phyloP scores from a whole-genome alignment of 2,329 filamentous ascomycete genomes.

The Phaeoacremonium minimum region DNA sequence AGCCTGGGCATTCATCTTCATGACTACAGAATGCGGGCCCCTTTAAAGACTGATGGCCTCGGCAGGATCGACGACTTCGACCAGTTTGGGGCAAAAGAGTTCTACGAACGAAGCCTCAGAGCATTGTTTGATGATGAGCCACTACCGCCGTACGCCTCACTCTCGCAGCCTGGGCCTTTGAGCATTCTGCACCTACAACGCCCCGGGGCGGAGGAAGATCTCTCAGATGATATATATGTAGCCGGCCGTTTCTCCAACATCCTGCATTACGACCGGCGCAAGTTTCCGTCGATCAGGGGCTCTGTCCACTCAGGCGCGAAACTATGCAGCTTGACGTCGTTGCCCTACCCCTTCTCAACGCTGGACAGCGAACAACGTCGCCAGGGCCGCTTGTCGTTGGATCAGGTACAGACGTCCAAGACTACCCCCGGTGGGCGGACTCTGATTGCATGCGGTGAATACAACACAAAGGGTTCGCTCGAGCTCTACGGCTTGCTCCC shows the following conservation, averaged over 20 bases:
- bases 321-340: slow-evolving; percentile 66
- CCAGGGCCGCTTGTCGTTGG: slow-evolving; percentile 48
- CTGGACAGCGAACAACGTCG: slow-evolving; percentile 56
- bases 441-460: slow-evolving; percentile 80
- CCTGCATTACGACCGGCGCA: slow-evolving; percentile 82
- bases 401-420: slow-evolving; percentile 51
- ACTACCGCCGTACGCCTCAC: slow-evolving; percentile 59
- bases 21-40: slow-evolving; percentile 57
- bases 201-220: slow-evolving; percentile 43
- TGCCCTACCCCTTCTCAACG: slow-evolving; percentile 65
- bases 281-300: slow-evolving; percentile 71
- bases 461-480: slow-evolving; percentile 85
- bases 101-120: slow-evolving; percentile 22
- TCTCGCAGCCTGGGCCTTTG: slow-evolving; percentile 77
- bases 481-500: slow-evolving; percentile 71
- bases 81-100: slow-evolving; percentile 17
- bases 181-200: slow-evolving; percentile 74
- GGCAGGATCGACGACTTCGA: slow-evolving; percentile 31
- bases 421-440: slow-evolving; percentile 52
- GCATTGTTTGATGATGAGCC: slow-evolving; percentile 48
- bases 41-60: slow-evolving; percentile 20
- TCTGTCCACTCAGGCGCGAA: slow-evolving; percentile 82
- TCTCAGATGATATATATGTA: slow-evolving; percentile 79
- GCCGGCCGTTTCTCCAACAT: slow-evolving; percentile 86
- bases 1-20: slow-evolving; percentile 77